phyloP scores from a whole-genome alignment of 2,329 filamentous ascomycete genomes.

The Botrytis sinoallii region DNA sequence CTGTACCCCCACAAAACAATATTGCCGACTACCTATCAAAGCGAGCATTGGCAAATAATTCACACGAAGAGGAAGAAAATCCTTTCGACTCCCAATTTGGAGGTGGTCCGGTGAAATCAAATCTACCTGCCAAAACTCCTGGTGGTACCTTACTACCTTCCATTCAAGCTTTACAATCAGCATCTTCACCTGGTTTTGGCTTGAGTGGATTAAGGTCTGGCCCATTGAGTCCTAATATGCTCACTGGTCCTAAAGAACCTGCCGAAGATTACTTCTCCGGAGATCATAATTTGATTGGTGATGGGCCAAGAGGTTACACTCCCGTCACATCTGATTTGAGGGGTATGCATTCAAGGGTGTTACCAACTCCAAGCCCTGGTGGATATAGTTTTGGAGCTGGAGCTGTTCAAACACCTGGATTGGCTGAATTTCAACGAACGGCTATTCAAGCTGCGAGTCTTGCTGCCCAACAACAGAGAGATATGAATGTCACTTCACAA shows the following conservation, averaged over 20 bases:
- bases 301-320: conserved; percentile 62
- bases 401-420: conserved; percentile 70
- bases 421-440: conserved; percentile 91
- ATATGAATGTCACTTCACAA: conserved; percentile 48
- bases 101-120: conserved; percentile 43
- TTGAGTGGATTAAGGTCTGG: conserved; percentile 88
- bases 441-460: conserved; percentile 69
- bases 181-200: conserved; percentile 73
- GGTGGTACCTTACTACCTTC: conserved; percentile 80
- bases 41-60: neutral
- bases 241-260: conserved; percentile 67
- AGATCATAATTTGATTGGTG: conserved; percentile 51
- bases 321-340: conserved; percentile 95
- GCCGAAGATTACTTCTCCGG: conserved; percentile 82
- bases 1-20: conserved; percentile 45
- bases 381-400: conserved; percentile 94
- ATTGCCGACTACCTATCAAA: conserved; percentile 64
- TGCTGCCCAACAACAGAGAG: conserved; percentile 61
- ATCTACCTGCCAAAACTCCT: conserved; percentile 67
- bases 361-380: conserved; percentile 74
- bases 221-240: conserved; percentile 94
- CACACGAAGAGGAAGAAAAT: conserved; percentile 79
- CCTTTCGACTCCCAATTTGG: conserved; percentile 92
- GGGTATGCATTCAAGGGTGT: conserved; percentile 37
- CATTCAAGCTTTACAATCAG: conserved; percentile 86